Evolutionary conservation across 2,329 filamentous ascomycete species (phyloP).

Genomic region (Alternaria sp.): DNA sequence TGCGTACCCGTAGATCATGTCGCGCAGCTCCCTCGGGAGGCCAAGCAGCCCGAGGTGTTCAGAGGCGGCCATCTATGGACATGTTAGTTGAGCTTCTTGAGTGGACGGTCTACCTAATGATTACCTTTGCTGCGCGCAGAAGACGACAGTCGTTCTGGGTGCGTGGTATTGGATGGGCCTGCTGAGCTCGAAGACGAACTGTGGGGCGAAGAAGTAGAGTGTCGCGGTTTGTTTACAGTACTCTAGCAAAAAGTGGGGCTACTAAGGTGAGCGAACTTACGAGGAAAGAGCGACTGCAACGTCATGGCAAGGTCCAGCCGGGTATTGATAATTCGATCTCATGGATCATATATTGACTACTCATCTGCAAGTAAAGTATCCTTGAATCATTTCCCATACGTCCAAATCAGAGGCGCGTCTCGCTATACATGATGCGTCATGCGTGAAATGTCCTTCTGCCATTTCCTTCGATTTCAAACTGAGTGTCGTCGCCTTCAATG

Average conservation of each 20-base stretch:
- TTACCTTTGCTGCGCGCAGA: background rate
- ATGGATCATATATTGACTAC: background rate
- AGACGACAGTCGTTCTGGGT: no score
- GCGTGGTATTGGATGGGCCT: no score
- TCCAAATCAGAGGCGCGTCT: background rate
- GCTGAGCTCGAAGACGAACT: no score
- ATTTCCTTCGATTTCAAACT: background rate
- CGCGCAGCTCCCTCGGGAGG: no score
- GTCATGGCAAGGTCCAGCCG: background rate
- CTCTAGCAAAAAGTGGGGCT: background rate
- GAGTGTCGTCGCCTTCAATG: background rate
- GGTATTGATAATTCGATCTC: background rate
- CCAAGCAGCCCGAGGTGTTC: no score
- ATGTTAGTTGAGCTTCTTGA: background rate
- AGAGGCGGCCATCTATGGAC: background rate
- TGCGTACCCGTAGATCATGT: no score
- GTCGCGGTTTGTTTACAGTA: background rate
- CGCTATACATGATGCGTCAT: background rate
- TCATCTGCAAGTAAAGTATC: background rate
- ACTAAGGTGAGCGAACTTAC: background rate
- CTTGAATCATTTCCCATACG: background rate
- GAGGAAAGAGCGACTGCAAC: background rate
- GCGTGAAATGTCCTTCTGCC: background rate
- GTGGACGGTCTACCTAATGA: background rate
- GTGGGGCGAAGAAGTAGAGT: no score